A percentile compares a stretch with the other conserved stretches of the same genome.
Evolutionary conservation across 2,329 filamentous ascomycete genomes (phyloP).

Genomic region (Claviceps sp.): DNA sequence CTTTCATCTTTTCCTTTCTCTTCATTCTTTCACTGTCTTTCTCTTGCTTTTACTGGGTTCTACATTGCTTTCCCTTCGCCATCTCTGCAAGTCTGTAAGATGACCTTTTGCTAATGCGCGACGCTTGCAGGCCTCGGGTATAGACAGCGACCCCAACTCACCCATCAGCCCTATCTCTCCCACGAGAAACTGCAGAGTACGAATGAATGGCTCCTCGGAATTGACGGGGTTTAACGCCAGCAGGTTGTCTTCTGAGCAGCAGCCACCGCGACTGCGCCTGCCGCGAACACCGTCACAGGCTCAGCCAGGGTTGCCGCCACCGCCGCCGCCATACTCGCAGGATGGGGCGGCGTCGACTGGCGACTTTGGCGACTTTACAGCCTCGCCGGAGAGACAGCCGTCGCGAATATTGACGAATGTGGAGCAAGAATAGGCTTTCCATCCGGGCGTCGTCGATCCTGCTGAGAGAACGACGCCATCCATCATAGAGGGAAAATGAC

Average conservation of each 20-base stretch:
- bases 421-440: conserved; percentile 7
- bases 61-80: background rate
- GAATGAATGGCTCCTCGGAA: conserved; percentile 2
- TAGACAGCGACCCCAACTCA: background rate
- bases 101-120: background rate
- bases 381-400: no score
- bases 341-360: no score
- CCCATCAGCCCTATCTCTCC: conserved; percentile 2
- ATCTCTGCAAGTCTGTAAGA: background rate
- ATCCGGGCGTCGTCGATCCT: conserved; percentile 7
- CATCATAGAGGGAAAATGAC: background rate
- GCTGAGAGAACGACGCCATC: background rate
- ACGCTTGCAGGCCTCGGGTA: background rate
- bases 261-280: background rate
- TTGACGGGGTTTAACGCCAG: conserved; percentile 3
- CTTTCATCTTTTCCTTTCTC: no score
- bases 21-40: background rate
- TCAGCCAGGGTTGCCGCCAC: no score
- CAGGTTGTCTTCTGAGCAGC: conserved; percentile 1
- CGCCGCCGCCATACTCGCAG: no score
- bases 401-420: no score
- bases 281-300: no score
- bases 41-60: background rate
- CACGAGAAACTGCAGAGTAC: conserved; percentile 9
- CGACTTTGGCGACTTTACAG: no score